These are phyloP conservation scores for Paecilomyces dactylethromorphus DNA, from an alignment of 2,329 filamentous ascomycete species.

Conservation along the genomic window DNA sequence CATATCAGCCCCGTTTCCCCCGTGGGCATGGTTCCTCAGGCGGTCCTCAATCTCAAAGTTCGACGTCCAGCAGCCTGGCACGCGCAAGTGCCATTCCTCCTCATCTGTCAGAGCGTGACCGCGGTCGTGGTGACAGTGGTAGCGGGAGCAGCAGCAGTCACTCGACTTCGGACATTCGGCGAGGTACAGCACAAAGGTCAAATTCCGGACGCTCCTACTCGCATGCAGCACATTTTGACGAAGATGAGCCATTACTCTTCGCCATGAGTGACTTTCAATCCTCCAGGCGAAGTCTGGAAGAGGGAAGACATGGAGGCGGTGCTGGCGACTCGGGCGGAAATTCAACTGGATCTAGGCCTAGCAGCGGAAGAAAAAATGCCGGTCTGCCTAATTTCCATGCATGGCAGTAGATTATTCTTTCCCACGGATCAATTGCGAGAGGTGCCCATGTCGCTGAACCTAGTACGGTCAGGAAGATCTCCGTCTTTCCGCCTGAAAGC, in stretches of 20 bases:
- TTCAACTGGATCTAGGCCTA: slow-evolving; percentile 23
- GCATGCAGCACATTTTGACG: slow-evolving; percentile 25
- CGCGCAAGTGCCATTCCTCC: slow-evolving; percentile 25
- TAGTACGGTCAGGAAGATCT: neutral
- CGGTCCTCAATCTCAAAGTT: slow-evolving; percentile 31
- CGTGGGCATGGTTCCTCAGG: slow-evolving; percentile 32
- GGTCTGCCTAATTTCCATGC: slow-evolving; percentile 26
- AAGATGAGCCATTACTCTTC: slow-evolving; percentile 40
- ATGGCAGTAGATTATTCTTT: slow-evolving; percentile 20
- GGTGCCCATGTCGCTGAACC: neutral
- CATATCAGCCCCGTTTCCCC: slow-evolving; percentile 32
- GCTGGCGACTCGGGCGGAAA: slow-evolving; percentile 20
- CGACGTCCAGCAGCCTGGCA: slow-evolving; percentile 33
- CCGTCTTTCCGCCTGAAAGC: neutral
- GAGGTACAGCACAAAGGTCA: slow-evolving; percentile 27
- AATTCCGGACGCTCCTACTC: slow-evolving; percentile 24
- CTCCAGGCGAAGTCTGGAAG: slow-evolving; percentile 37
- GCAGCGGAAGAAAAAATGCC: slow-evolving; percentile 27
- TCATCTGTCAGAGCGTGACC: slow-evolving; percentile 28
- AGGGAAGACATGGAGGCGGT: slow-evolving; percentile 27
- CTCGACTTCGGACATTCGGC: slow-evolving; percentile 27
- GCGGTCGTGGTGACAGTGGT: slow-evolving; percentile 30
- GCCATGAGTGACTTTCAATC: slow-evolving; percentile 41
- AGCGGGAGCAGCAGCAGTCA: slow-evolving; percentile 36
- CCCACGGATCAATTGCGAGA: neutral